A percentile compares a stretch with the other conserved stretches of the same genome.
phyloP scores from a whole-genome alignment of 2,329 filamentous ascomycete genomes.

The Fusarium ambrosium region DNA sequence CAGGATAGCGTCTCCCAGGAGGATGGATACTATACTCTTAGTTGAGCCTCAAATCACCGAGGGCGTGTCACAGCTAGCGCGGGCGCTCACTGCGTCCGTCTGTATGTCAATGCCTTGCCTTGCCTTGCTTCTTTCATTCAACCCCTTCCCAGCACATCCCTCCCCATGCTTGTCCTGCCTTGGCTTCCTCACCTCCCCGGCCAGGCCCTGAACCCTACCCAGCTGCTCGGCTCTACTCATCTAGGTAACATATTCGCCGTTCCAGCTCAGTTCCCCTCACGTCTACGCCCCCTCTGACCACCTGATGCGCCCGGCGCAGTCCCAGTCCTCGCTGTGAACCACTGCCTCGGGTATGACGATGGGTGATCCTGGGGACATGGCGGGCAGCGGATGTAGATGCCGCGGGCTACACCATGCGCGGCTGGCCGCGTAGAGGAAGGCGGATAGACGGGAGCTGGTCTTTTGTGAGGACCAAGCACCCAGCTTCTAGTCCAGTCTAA shows the following conservation, averaged over 20 bases:
- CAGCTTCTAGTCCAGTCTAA: background rate
- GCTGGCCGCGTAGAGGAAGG: slow-evolving; percentile 39
- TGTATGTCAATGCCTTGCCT: background rate
- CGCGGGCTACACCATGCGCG: slow-evolving; percentile 38
- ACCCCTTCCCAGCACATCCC: background rate
- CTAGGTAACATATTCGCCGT: slow-evolving; percentile 14
- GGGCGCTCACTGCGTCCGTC: background rate
- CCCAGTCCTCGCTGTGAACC: slow-evolving; percentile 23
- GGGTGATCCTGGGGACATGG: slow-evolving; percentile 17
- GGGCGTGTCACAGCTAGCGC: slow-evolving; percentile 21
- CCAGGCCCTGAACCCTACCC: slow-evolving; percentile 18
- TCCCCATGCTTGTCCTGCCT: background rate
- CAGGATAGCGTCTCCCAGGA: slow-evolving; percentile 19
- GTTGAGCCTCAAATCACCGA: slow-evolving; percentile 41
- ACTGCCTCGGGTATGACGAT: slow-evolving; percentile 24
- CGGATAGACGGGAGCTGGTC: slow-evolving; percentile 28
- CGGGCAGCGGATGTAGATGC: slow-evolving; percentile 31
- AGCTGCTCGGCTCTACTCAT: slow-evolving; percentile 19
- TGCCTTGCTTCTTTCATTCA: background rate
- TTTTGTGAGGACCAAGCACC: slow-evolving; percentile 12
- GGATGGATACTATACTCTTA: slow-evolving; percentile 13
- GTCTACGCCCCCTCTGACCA: slow-evolving; percentile 8
- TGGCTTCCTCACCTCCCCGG: background rate
- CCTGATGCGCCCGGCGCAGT: slow-evolving; percentile 23
- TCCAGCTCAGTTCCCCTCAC: slow-evolving; percentile 13